These are phyloP conservation scores for Piper longum DNA, from an alignment of 164 flowering plant species.

Conservation along the genomic window DNA sequence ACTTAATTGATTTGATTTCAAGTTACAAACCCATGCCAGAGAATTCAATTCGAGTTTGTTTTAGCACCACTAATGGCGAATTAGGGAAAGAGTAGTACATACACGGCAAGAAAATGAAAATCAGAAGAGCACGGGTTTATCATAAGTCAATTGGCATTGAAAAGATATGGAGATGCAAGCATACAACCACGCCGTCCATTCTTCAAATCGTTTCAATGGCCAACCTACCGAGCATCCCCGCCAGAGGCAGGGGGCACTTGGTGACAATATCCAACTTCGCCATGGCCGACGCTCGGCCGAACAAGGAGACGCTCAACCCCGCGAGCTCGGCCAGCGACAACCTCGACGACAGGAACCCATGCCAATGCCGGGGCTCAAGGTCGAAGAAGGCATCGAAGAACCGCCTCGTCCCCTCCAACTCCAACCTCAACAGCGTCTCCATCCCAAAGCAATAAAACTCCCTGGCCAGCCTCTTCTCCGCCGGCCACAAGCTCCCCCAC, in stretches of 20 bases:
- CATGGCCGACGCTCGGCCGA: constrained; percentile 36
- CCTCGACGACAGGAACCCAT: constrained; percentile 40
- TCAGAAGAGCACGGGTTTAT: too few species aligned
- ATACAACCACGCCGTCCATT: too few species aligned
- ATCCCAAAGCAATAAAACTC: constrained; percentile 63
- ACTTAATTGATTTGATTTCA: too few species aligned
- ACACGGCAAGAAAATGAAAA: too few species aligned
- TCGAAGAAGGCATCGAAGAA: constrained; percentile 73
- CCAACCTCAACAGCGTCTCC: constrained; percentile 71
- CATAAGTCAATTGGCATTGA: too few species aligned
- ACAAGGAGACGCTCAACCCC: constrained; percentile 32
- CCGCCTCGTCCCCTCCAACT: constrained; percentile 48
- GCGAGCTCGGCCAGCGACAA: constrained; percentile 38
- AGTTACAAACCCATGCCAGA: too few species aligned
- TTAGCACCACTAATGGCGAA: too few species aligned
- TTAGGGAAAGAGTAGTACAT: too few species aligned
- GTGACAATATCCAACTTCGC: constrained; percentile 55
- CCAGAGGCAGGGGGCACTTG: constrained; percentile 54
- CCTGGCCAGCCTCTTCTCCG: constrained; percentile 27
- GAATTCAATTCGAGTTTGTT: too few species aligned
- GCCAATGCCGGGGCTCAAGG: constrained; percentile 50
- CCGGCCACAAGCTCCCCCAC: constrained; percentile 64
- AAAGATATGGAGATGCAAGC: not conserved
- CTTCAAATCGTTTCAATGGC: constrained; percentile 29
- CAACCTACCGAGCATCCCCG: constrained; percentile 40